Base-by-base conservation (phyloP, 1,284 basidiomycete species). In the Heterobasidion parviporum region DNA sequence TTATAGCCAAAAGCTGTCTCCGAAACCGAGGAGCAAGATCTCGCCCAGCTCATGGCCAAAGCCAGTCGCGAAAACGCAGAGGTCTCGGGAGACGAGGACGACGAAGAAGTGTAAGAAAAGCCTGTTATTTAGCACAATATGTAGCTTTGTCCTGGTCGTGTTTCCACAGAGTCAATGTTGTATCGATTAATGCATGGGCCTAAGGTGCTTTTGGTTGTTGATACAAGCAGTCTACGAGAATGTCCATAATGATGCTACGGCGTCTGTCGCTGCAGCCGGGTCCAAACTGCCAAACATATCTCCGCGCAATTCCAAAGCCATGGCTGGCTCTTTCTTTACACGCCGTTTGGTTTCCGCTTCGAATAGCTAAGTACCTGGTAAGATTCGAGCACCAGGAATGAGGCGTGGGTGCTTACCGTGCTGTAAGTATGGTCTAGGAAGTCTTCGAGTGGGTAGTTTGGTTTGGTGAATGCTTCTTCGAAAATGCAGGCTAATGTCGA, bases 381-480 rank as follows among this genome's bases (percentile, higher is more conserved):
- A 47, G 43, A 35, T 44, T 26, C 6, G n/a, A 2, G n/a, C 48
- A 38, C 50, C 9, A n/a, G 44, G 9, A 53, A 41, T 38, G 20
- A 77, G 8, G 49, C 49, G 49, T 50, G 34, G 34, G 49, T 18
- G 12, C 90, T 63, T 62, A 96, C 92, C 53, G 93, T 98, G 14
- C 78, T 80, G 66, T 98, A 99, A 0, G 92, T 93, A 68, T 98
- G 94, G 72, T 99, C 97, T 65, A 98, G 71, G 69, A 99, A 99
- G 69, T 99, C 97, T 63, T 99, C 97, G 79, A 98, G 83, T 33
- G 82, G 77, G 71, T 95, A 98, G 33, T 80, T 79, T 10, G 89
- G 91, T 66, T 95, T 95, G 8, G 93, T 98, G 70, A 99, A 98
- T 1, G 91, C 89, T 67, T 97, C 94, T 10, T 82, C 80, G 60